These are phyloP conservation scores for Lipomyces oligophaga DNA, from an alignment of 805 yeast genomes.

Conservation along the genomic window DNA sequence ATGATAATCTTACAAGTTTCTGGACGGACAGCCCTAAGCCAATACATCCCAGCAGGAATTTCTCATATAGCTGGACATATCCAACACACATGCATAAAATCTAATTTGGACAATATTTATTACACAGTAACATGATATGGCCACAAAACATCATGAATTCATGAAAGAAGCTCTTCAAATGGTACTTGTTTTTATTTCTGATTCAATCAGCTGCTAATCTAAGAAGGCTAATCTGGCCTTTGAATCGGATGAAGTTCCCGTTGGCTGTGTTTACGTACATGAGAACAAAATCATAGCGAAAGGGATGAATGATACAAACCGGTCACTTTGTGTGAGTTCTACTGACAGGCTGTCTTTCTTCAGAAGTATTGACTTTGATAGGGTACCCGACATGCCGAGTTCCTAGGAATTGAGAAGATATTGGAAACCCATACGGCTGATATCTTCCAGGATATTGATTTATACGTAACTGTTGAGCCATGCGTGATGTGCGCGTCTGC, in stretches of 20 bases:
- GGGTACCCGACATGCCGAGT: slow-evolving; percentile 81
- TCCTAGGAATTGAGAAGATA: slow-evolving; percentile 66
- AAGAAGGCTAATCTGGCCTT: slow-evolving; percentile 59
- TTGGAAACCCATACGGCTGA: slow-evolving; percentile 37
- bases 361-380: too few relatives aligned
- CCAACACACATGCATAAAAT: too few relatives aligned
- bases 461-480: slow-evolving; percentile 96
- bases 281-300: slow-evolving; percentile 54
- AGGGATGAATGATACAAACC: slow-evolving; percentile 85
- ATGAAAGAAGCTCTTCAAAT: slow-evolving; percentile 40
- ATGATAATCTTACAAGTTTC: too few relatives aligned
- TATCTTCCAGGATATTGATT: slow-evolving; percentile 52
- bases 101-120: too few relatives aligned
- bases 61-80: too few relatives aligned
- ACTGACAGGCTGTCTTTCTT: not conserved
- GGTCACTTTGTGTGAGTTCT: slow-evolving; percentile 53
- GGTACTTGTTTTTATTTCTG: slow-evolving; percentile 19
- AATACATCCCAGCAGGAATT: too few relatives aligned
- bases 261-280: slow-evolving; percentile 70
- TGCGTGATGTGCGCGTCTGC: slow-evolving; percentile 98
- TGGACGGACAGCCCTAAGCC: too few relatives aligned
- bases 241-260: slow-evolving; percentile 72
- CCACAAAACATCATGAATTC: slow-evolving; percentile 31
- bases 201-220: slow-evolving; percentile 11
- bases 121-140: too few relatives aligned